A percentile compares a stretch with the other conserved stretches of the same genome.
phyloP scores from a whole-genome alignment of 345 rosid species.

The Citrus australasica region DNA sequence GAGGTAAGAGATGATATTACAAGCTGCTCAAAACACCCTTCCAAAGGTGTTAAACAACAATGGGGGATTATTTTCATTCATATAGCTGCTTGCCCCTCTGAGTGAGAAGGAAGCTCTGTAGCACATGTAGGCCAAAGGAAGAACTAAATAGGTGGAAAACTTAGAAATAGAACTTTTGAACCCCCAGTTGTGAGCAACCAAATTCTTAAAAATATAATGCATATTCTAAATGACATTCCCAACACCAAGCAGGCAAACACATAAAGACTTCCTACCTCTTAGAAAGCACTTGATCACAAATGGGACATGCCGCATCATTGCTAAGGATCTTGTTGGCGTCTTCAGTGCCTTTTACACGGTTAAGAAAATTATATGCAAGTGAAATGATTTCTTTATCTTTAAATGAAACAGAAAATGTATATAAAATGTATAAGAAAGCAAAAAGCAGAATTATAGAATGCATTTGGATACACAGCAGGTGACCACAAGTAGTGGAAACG shows the following conservation, averaged over 20 bases:
- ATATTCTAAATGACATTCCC: background rate
- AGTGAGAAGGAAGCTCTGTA: background rate
- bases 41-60: background rate
- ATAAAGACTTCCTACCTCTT: constrained; percentile 51
- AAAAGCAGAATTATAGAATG: constrained; percentile 5
- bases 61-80: background rate
- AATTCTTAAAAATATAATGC: background rate
- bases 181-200: background rate
- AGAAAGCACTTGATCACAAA: constrained; percentile 95
- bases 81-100: background rate
- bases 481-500: constrained; percentile 84
- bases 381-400: background rate
- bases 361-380: constrained; percentile 37
- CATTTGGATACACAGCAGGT: constrained; percentile 74
- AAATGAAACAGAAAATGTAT: background rate
- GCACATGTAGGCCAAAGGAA: background rate
- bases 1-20: background rate
- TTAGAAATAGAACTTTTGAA: background rate
- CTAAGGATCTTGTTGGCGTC: constrained; percentile 88
- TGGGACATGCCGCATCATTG: constrained; percentile 87
- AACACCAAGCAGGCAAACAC: background rate
- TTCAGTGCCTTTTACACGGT: constrained; percentile 66
- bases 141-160: background rate
- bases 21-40: constrained; percentile 8
- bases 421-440: background rate